These are phyloP conservation scores for Sporothrix pallida DNA, from an alignment of 2,329 filamentous ascomycete species.

Conservation along the genomic window DNA sequence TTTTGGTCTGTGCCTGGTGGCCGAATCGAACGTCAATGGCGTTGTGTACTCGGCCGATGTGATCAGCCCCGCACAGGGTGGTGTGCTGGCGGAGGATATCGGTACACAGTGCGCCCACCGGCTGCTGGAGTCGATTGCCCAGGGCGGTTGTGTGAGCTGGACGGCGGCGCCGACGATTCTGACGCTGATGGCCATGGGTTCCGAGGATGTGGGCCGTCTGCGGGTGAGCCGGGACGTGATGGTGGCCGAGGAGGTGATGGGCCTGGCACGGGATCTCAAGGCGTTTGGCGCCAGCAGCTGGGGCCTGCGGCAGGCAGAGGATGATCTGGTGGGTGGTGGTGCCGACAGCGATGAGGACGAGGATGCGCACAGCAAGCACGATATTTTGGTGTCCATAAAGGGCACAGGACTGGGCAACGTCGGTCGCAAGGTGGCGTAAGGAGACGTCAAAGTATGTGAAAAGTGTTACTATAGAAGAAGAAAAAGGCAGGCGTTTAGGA, in stretches of 20 bases:
- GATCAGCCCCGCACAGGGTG: conserved; percentile 74
- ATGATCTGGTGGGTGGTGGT: conserved; percentile 69
- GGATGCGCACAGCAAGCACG: conserved; percentile 55
- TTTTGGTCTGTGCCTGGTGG: conserved; percentile 88
- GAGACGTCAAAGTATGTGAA: neutral
- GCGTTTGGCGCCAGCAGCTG: conserved; percentile 90
- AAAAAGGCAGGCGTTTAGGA: conserved; percentile 27
- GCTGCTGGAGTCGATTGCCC: conserved; percentile 79
- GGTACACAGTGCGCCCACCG: conserved; percentile 88
- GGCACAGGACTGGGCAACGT: conserved; percentile 94
- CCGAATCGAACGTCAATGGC: conserved; percentile 82
- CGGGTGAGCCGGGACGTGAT: conserved; percentile 81
- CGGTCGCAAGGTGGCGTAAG: conserved; percentile 75
- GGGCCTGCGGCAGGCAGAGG: conserved; percentile 78
- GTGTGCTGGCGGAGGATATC: conserved; percentile 86
- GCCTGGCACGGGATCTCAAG: conserved; percentile 80
- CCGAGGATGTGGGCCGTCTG: conserved; percentile 89
- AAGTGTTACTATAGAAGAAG: conserved; percentile 24
- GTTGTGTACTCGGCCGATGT: conserved; percentile 89
- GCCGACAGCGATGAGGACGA: conserved; percentile 63
- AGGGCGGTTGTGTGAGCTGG: conserved; percentile 79
- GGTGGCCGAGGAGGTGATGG: conserved; percentile 78
- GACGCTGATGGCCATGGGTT: conserved; percentile 96
- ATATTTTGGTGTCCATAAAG: conserved; percentile 87
- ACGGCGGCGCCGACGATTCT: conserved; percentile 76